Base-by-base conservation (phyloP, 2,329 filamentous ascomycete species). In the Trichoderma sp. region DNA sequence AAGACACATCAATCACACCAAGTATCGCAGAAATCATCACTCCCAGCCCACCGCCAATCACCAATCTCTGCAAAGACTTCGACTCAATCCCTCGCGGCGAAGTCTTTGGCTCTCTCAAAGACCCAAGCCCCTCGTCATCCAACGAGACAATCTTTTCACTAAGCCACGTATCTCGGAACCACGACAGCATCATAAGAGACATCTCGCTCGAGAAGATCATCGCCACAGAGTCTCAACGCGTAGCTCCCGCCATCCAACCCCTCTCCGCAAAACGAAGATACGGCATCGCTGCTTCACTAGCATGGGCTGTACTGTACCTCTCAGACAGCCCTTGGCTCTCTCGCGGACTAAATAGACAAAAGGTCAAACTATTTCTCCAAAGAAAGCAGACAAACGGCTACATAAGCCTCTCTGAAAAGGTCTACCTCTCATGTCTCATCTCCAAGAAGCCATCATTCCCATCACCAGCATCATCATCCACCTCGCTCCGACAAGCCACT, bases 211-310 rank as follows among this genome's bases (percentile, higher is more conserved):
- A 58, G n/a, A 66, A 66, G 15, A 57, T 66, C 39, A 32, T 59
- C 53, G 53, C 54, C 5, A 58, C 53, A 6, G 64, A 57, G 7
- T 52, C 64, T 0, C 52, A 66, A 12, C 53, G 53, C 19, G 53
- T 57, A 22, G 53, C 64, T 12, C 64, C 64, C 19, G 64, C 64
- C 53, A 58, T 66, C 53, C 64, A 66, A 19, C 64, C 64, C 22
- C 64, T 66, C 34, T 66, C 64, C 39, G 64, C 64, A 27, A 66
- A 66, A 34, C 15, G 64, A 17, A 5, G 64, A 52, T 66, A 57
- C 37, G 54, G 53, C 64, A 66, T 66, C 29, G 64, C 64, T 22
- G 64, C 64, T 25, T 57, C 64, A 2, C 29, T 66, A 5, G 64
- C 64, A 3, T 58, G 54, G 64, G 64, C 64, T 17, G 64, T 66